Evolutionary conservation across 352 stramenopile genomes (phyloP), one percentile per base, ranked within the genome.

Genomic region (Phytophthora kernoviae): DNA sequence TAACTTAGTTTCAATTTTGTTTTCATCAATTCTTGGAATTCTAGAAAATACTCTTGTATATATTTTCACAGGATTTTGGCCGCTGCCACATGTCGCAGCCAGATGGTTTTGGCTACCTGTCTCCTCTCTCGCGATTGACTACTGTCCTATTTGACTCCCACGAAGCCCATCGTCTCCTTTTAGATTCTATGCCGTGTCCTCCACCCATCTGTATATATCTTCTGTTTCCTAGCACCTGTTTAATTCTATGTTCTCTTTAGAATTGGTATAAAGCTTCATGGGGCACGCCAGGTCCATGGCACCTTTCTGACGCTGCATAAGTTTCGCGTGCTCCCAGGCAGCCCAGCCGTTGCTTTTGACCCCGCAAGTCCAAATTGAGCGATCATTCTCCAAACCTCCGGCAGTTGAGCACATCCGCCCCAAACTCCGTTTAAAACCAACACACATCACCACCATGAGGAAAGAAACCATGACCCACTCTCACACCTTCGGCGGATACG

Each of bases 391-490:
- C 21, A 76, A 73, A 12, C 22, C 33, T 44, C 53, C 27, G 30
- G 14, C 39, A 51, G 40, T 39, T 33, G 43, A 52, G 34, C 45
- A 70, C 39, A 15, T 5, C 39, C 24, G 24, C 18, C 36, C n/a
- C 47, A 44, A 21, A 42, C 40, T 41, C 27, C 39, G 36, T 15
- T 17, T 24, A 3, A 41, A 34, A 54, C 24, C 39, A 4, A 21
- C 33, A 57, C 33, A 21, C 12, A 17, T 17, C 7, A 17, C 14
- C 54, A 68, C 12, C 1, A 81, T 80, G 68, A 76, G 73, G 57
- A 81, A 81, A 72, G 67, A 79, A 71, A 77, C 73, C 43, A 78
- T 83, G 60, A 82, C 68, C 26, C 68, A 84, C 50, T 78, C 71
- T 36, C 59, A 79, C 43, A 73, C 73, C 12, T 78, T 77, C 65